Evolutionary conservation across 768 basidiomycete species (phyloP).

Genomic region (Tubosaeta sp.): DNA sequence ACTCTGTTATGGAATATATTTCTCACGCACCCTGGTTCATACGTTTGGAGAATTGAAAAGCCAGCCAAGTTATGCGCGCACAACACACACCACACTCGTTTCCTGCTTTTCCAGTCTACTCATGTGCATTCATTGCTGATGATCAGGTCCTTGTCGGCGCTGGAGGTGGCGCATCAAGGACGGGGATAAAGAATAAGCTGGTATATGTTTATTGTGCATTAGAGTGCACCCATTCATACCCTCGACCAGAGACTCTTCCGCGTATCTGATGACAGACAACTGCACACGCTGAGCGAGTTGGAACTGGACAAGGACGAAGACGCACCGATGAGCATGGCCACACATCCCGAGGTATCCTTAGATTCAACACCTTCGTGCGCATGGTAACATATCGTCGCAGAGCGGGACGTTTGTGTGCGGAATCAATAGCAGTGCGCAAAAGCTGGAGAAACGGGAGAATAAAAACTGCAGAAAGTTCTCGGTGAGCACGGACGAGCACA

Average conservation of each 20-base stretch:
- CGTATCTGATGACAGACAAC: slow-evolving; percentile 46
- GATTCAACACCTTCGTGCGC: not conserved
- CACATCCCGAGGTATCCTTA: slow-evolving; percentile 50
- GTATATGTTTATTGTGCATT: slow-evolving; percentile 42
- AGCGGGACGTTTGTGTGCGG: slow-evolving; percentile 70
- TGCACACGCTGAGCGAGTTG: slow-evolving; percentile 61
- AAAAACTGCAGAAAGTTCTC: slow-evolving; percentile 79
- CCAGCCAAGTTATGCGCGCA: slow-evolving; percentile 56
- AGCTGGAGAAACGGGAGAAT: slow-evolving; percentile 63
- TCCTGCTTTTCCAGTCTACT: slow-evolving; percentile 84
- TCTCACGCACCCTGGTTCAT: slow-evolving; percentile 15
- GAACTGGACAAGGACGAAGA: slow-evolving; percentile 82
- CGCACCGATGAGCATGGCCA: slow-evolving; percentile 94
- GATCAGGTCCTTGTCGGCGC: slow-evolving; percentile 78
- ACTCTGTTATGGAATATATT: slow-evolving; percentile 12
- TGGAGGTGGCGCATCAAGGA: slow-evolving; percentile 81
- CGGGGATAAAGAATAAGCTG: slow-evolving; percentile 92
- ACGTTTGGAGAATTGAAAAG: not conserved
- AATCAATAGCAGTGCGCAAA: slow-evolving; percentile 72
- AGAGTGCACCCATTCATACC: slow-evolving; percentile 3
- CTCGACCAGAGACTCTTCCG: slow-evolving; percentile 60
- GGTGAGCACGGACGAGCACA: slow-evolving; percentile 43
- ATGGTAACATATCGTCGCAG: slow-evolving; percentile 24
- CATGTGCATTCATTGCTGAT: slow-evolving; percentile 73
- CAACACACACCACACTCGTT: slow-evolving; percentile 76